phyloP scores from a whole-genome alignment of 306 rosid genomes.

The Boehmeria nivea region DNA sequence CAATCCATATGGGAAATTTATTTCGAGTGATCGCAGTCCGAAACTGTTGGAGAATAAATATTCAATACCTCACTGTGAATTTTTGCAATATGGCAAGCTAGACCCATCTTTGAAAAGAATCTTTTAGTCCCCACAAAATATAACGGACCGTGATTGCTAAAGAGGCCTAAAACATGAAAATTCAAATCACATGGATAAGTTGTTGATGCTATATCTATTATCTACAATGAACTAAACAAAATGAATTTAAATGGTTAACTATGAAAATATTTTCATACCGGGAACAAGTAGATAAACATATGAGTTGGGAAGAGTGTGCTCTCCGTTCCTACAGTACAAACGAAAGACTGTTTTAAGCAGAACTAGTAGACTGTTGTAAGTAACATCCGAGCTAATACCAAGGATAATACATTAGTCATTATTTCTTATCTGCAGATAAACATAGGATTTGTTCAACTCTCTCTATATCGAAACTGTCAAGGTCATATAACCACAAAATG shows the following conservation, averaged over 20 bases:
- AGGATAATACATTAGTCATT: not conserved
- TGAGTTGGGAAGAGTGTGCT: conserved; percentile 61
- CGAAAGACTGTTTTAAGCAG: not conserved
- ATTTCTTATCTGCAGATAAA: not conserved
- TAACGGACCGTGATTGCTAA: conserved; percentile 79
- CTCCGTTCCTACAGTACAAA: conserved; percentile 51
- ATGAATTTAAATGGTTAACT: not conserved
- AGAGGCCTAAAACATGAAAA: conserved; percentile 57
- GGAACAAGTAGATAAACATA: conserved; percentile 78
- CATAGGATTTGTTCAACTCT: not conserved
- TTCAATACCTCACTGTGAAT: conserved; percentile 72
- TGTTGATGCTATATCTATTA: conserved; percentile 1
- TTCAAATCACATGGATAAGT: conserved; percentile 1
- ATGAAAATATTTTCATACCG: conserved; percentile 33
- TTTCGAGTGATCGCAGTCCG: not conserved
- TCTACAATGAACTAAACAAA: conserved; percentile 11
- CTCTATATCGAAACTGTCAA: no score
- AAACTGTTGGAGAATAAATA: not conserved
- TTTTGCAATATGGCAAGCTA: conserved; percentile 80
- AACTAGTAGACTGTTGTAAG: not conserved
- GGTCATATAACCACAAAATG: not conserved
- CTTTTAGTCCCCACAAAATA: conserved; percentile 75
- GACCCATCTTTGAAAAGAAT: conserved; percentile 86
- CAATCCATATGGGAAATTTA: not conserved
- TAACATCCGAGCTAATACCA: no score